Evolutionary conservation across 495 filamentous ascomycete species (phyloP).

Genomic region (Penicillium coffeae): DNA sequence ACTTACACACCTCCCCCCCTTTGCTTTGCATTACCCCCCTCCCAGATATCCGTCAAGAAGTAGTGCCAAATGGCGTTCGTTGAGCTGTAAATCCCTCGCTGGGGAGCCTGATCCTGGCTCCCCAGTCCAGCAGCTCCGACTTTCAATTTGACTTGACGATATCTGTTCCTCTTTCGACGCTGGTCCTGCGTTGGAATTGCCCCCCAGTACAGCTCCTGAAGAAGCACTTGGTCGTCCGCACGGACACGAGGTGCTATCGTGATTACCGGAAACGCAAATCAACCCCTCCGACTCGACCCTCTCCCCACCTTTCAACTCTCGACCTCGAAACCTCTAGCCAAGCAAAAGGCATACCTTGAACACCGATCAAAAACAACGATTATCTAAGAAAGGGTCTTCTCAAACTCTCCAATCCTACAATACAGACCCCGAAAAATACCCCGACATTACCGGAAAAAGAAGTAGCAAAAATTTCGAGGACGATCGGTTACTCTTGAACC

Average conservation of each 20-base stretch:
- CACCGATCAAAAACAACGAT: not conserved
- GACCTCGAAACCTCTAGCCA: slow-evolving; percentile 14
- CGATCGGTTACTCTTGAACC: no score
- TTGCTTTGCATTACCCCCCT: slow-evolving; percentile 15
- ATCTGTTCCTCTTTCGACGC: slow-evolving; percentile 58
- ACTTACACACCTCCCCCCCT: slow-evolving; percentile 9
- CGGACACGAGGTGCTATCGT: slow-evolving; percentile 41
- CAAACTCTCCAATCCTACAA: not conserved
- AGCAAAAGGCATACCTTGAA: not conserved
- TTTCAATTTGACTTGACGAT: slow-evolving; percentile 72
- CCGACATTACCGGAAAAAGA: not conserved
- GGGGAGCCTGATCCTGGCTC: slow-evolving; percentile 66
- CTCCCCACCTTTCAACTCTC: slow-evolving; percentile 22
- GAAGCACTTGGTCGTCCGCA: slow-evolving; percentile 38
- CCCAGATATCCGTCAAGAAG: slow-evolving; percentile 72
- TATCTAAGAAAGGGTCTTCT: not conserved
- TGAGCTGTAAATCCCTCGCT: slow-evolving; percentile 92
- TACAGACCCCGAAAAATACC: not conserved
- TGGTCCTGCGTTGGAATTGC: slow-evolving; percentile 45
- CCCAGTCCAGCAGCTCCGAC: slow-evolving; percentile 78
- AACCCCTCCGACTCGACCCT: slow-evolving; percentile 7
- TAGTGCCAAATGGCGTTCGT: slow-evolving; percentile 78
- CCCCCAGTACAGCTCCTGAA: slow-evolving; percentile 39
- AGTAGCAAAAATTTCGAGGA: not conserved
- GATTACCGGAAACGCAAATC: slow-evolving; percentile 16